Evolutionary conservation across 1,284 basidiomycete species (phyloP).

Genomic region (Cryptococcus sp.): DNA sequence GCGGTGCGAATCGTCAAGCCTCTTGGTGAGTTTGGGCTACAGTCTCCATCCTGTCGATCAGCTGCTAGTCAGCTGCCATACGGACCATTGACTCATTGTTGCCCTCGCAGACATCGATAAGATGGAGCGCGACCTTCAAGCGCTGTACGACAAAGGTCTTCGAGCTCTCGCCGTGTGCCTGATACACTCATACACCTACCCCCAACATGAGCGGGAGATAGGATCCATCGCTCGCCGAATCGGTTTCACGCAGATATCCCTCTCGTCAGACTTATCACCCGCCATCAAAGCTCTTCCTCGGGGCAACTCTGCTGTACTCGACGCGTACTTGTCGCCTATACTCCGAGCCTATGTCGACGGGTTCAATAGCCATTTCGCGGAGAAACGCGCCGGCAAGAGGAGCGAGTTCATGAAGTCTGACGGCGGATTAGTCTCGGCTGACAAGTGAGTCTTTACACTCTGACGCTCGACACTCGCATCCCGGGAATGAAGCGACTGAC

Average conservation of each 20-base stretch:
- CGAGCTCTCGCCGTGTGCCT: constrained; percentile 29
- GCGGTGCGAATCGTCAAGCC: constrained; percentile 27
- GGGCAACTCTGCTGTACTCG: constrained; percentile 57
- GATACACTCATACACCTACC: constrained; percentile 34
- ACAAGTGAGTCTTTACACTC: constrained; percentile 35
- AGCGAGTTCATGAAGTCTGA: constrained; percentile 52
- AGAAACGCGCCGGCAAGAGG: constrained; percentile 35
- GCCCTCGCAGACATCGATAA: constrained; percentile 12
- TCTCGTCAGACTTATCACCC: constrained; percentile 27
- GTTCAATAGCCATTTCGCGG: constrained; percentile 50
- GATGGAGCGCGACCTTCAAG: constrained; percentile 18
- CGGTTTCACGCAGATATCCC: constrained; percentile 37
- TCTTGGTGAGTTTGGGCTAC: constrained; percentile 18
- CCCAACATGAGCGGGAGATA: constrained; percentile 26
- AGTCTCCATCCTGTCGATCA: not conserved
- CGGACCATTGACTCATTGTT: not conserved
- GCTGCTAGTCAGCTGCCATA: no score
- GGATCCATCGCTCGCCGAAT: constrained; percentile 24
- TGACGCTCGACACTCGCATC: not conserved
- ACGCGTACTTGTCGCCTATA: constrained; percentile 59
- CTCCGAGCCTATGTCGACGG: constrained; percentile 54
- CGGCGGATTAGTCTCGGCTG: constrained; percentile 44
- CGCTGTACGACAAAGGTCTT: constrained; percentile 23
- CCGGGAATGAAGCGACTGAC: not conserved
- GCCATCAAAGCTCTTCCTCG: constrained; percentile 54